Conservation (phyloP, 2,329 filamentous ascomycete genomes). For the Diaporthe sp. region DNA sequence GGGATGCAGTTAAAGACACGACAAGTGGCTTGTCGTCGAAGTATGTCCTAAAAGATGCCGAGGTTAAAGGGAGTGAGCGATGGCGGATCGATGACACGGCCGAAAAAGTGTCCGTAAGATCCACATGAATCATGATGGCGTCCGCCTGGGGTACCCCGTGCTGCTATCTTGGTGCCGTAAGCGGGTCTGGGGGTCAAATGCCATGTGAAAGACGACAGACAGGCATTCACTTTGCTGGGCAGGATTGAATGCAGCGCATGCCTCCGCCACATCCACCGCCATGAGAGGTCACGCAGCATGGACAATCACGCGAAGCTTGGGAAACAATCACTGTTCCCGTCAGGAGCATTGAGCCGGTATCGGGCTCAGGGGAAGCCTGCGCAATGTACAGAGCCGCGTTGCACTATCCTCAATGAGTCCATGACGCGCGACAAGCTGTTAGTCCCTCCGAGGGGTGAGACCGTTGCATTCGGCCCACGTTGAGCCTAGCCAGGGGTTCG, state of each 20-base stretch:
- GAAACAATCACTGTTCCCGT: not conserved
- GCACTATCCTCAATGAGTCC: slow-evolving; percentile 5
- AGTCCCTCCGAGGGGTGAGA: not conserved
- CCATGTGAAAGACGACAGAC: slow-evolving; percentile 17
- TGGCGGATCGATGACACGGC: slow-evolving; percentile 31
- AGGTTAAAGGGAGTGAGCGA: slow-evolving; percentile 29
- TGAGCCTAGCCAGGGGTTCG: slow-evolving; percentile 16
- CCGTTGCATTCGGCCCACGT: slow-evolving; percentile 15
- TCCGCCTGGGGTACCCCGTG: slow-evolving; percentile 26
- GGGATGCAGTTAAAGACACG: not conserved
- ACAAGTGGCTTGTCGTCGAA: slow-evolving; percentile 21
- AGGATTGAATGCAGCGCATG: not conserved
- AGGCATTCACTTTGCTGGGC: not conserved
- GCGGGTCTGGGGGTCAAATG: slow-evolving; percentile 16
- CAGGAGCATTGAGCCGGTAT: slow-evolving; percentile 2
- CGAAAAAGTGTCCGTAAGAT: slow-evolving; percentile 17
- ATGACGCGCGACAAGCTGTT: slow-evolving; percentile 20
- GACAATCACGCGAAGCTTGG: not conserved
- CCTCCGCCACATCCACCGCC: not conserved
- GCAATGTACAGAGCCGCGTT: not conserved
- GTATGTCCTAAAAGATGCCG: slow-evolving; percentile 15
- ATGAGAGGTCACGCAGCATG: not conserved
- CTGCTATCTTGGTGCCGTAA: not conserved
- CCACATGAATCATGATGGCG: slow-evolving; percentile 30
- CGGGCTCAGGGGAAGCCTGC: not conserved